These are phyloP conservation scores for Aureobasidium musti DNA, from an alignment of 2,329 filamentous ascomycete species.

Conservation along the genomic window DNA sequence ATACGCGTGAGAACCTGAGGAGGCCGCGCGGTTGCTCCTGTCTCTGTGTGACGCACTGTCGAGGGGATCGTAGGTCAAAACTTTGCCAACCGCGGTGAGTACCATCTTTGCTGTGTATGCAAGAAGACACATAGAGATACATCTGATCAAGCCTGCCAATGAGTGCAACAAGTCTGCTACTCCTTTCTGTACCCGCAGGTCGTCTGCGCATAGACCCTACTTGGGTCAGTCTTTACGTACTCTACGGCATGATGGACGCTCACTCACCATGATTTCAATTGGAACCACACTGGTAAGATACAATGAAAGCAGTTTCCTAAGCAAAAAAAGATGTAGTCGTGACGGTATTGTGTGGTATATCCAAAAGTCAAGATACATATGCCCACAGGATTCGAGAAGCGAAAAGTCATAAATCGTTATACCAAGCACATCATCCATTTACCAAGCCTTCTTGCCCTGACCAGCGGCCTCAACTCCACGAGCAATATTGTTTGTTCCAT, in stretches of 20 bases:
- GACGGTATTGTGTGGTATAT: neutral
- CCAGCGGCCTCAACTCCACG: constrained; percentile 52
- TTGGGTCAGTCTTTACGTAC: neutral
- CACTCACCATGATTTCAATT: neutral
- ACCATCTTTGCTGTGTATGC: neutral
- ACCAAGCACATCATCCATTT: neutral
- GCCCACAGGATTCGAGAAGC: neutral
- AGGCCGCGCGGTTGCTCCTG: too few species aligned
- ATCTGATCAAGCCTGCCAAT: neutral
- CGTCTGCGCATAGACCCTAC: neutral
- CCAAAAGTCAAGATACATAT: neutral
- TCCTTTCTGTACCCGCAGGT: neutral
- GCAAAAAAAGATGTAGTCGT: neutral
- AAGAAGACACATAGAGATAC: neutral
- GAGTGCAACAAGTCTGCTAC: neutral
- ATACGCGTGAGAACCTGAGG: neutral
- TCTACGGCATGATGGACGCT: neutral
- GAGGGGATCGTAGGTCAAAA: neutral
- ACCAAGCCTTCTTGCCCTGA: constrained; percentile 47
- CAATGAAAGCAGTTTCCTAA: too few species aligned
- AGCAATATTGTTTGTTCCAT: constrained; percentile 47
- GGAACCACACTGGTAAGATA: neutral
- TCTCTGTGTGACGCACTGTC: too few species aligned
- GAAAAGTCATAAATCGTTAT: neutral
- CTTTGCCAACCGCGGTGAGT: neutral